Evolutionary conservation across 140 eudicot species (phyloP).

Genomic region (Anethum foeniculum): DNA sequence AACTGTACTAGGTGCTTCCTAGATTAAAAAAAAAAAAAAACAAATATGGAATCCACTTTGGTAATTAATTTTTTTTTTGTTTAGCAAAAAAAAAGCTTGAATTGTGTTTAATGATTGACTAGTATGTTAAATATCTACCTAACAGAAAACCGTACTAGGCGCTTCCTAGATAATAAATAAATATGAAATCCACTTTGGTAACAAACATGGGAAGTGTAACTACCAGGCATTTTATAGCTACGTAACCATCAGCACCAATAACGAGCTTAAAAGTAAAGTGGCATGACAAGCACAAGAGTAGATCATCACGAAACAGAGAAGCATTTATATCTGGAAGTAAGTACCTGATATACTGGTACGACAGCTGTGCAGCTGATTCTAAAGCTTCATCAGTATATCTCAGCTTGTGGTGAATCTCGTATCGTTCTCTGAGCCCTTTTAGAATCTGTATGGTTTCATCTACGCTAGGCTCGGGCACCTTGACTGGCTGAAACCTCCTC

Average conservation of each 20-base stretch:
- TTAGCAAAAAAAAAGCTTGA: too few species aligned
- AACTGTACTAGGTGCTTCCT: background rate
- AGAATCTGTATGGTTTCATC: constrained; percentile 79
- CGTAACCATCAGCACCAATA: background rate
- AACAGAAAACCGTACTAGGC: background rate
- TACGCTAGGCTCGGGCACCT: constrained; percentile 95
- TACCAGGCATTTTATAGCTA: background rate
- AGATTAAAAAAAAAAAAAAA: background rate
- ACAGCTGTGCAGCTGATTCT: constrained; percentile 78
- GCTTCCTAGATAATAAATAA: background rate
- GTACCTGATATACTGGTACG: constrained; percentile 89
- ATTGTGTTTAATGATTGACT: background rate
- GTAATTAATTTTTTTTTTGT: too few species aligned
- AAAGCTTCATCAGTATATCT: constrained; percentile 88
- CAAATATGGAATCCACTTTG: background rate
- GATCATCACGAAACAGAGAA: constrained; percentile 9
- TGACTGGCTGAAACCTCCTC: constrained; percentile 94
- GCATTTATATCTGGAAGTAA: constrained; percentile 1
- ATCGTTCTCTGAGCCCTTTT: constrained; percentile 82
- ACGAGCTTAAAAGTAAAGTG: background rate
- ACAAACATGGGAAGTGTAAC: background rate
- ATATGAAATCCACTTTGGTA: background rate
- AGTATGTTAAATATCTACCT: background rate
- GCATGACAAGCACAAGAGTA: background rate
- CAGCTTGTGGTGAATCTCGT: constrained; percentile 96